Evolutionary conservation across 2,329 filamentous ascomycete genomes (phyloP), one percentile per base, ranked within the genome.

Genomic region (Fusarium albosuccineum): DNA sequence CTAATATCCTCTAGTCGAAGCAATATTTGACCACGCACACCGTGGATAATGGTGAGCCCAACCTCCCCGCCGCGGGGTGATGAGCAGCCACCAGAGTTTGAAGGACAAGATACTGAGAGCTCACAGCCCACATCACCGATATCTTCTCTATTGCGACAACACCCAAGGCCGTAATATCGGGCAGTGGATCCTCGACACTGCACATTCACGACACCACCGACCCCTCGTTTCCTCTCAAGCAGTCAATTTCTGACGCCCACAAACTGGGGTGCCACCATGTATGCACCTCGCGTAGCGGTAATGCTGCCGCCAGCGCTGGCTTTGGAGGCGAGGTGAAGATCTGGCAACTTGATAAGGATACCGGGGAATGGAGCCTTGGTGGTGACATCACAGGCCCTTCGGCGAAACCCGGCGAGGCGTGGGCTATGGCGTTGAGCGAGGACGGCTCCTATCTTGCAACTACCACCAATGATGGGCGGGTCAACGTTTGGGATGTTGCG

Each of bases 11-110:
- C 60, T 62, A 97, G 96, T 99, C 96, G 57, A 98, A 98, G 83
- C 96, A 98, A 90, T 99, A 97, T 79, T 87, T 99, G 66, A 97
- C 95, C 74, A 91, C 92, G 70, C 93, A 97, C 79, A 95, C 94
- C 42, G 88, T 97, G 78, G 92, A 97, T 77, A 88, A 94, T 83
- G 94, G 93, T 93, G 78, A 78, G 83, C 76, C 55, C 53, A 40
- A 76, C 74, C 77, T 77, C 64, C 71, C 76, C 66, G 77, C 72
- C 57, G 73, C 57, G 54, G 55, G 62, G 44, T 27, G 52, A 62
- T 36, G 34, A 64, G 41, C 48, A 46, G 62, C 54, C 54, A 51
- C 30, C 30, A 60, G 61, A 34, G 36, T 57, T 55, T 53, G 51
- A 57, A 22, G 37, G 45, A 14, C 37, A 67, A 42, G 56, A 56